Evolutionary conservation across 306 rosid genomes (phyloP).

Genomic region (Malus sieversii): DNA sequence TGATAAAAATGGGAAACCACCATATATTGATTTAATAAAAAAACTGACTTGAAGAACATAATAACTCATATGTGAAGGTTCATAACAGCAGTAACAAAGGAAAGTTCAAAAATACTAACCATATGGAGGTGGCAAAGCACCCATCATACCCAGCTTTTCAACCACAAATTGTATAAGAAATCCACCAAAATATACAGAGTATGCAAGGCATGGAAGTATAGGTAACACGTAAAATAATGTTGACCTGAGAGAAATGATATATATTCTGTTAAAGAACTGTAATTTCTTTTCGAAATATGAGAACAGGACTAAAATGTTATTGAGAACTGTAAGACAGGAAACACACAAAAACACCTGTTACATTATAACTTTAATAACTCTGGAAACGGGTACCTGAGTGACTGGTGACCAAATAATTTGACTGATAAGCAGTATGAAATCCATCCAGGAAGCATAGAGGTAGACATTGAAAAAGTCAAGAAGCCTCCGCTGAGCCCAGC

Average conservation of each 20-base stretch:
- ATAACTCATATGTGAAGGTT: neutral
- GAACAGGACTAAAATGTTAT: constrained; percentile 1
- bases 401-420: constrained; percentile 50
- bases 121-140: constrained; percentile 81
- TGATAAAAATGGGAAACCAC: neutral
- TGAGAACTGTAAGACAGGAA: neutral
- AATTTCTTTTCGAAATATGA: neutral
- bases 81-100: neutral
- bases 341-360: neutral
- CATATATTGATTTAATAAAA: neutral
- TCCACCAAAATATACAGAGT: constrained; percentile 85
- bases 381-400: constrained; percentile 52
- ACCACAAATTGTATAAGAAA: constrained; percentile 74
- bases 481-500: constrained; percentile 93
- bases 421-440: constrained; percentile 48
- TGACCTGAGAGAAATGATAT: constrained; percentile 49
- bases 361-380: constrained; percentile 7
- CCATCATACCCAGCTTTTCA: constrained; percentile 99
- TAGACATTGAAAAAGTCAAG: constrained; percentile 50
- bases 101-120: constrained; percentile 47
- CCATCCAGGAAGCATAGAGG: constrained; percentile 85
- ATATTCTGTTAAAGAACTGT: neutral
- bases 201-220: constrained; percentile 67
- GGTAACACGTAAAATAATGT: constrained; percentile 63
- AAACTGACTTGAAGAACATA: neutral